Percentiles rank a stretch among this genome's conserved stretches.
Conservation (phyloP, 441 rosid species). For the Brassica hybrid region DNA sequence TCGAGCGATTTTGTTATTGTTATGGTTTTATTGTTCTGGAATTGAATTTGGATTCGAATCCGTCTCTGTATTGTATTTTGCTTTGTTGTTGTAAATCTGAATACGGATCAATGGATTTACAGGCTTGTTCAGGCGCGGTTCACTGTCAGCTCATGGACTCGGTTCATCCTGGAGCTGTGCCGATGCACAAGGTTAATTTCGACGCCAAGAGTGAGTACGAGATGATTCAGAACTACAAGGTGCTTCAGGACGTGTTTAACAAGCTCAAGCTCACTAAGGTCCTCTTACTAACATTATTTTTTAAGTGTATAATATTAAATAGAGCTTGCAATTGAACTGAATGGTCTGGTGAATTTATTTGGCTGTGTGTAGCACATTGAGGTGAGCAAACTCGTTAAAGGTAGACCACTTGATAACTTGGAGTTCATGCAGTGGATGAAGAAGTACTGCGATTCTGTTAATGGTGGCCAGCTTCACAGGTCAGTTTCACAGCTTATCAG, state of each 20-base stretch:
- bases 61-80: background rate
- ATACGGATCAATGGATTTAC: conserved; percentile 8
- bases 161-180: conserved; percentile 86
- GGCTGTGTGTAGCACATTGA: background rate
- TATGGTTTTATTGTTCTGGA: background rate
- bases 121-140: conserved; percentile 93
- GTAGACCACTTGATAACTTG: conserved; percentile 93
- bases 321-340: background rate
- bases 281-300: background rate
- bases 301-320: too few relatives aligned
- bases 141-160: conserved; percentile 97
- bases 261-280: conserved; percentile 96
- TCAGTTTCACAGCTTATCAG: conserved; percentile 32
- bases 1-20: background rate
- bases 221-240: conserved; percentile 95
- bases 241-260: conserved; percentile 94
- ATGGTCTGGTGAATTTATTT: background rate
- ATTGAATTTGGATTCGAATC: too few relatives aligned
- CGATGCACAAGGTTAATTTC: conserved; percentile 97
- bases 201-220: conserved; percentile 86
- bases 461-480: conserved; percentile 63
- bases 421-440: conserved; percentile 99
- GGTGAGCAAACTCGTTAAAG: conserved; percentile 39
- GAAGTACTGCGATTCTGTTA: conserved; percentile 85
- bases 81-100: background rate